phyloP scores from a whole-genome alignment of 2,329 filamentous ascomycete species.

The Phaeoacremonium minimum region DNA sequence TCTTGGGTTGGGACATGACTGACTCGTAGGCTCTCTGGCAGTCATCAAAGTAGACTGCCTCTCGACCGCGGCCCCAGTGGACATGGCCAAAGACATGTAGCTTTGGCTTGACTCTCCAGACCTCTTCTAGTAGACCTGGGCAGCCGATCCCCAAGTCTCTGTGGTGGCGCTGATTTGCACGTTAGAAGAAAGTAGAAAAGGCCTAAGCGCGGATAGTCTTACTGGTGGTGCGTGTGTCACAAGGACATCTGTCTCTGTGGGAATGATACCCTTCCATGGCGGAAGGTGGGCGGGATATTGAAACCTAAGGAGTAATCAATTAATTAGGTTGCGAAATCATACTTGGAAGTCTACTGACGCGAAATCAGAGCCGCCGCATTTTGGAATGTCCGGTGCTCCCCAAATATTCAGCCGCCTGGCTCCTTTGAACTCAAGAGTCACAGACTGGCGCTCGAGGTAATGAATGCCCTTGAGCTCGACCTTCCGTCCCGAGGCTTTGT shows the following conservation, averaged over 20 bases:
- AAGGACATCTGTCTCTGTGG: conserved; percentile 69
- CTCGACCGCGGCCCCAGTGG: conserved; percentile 69
- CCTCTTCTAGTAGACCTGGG: conserved; percentile 63
- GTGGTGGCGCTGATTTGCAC: conserved; percentile 52
- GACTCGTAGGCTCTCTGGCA: conserved; percentile 68
- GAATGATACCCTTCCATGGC: conserved; percentile 70
- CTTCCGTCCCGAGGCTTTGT: conserved; percentile 43
- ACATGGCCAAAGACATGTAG: conserved; percentile 85
- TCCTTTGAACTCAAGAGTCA: conserved; percentile 59
- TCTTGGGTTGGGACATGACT: conserved; percentile 42
- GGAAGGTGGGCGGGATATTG: conserved; percentile 64
- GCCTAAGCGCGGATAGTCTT: conserved; percentile 15
- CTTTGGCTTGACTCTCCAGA: conserved; percentile 68
- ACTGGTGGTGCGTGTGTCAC: conserved; percentile 77
- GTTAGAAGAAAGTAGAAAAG: neutral
- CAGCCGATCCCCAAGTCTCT: conserved; percentile 68
- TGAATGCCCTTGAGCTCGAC: conserved; percentile 65
- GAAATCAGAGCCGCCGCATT: conserved; percentile 66
- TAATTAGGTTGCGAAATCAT: conserved; percentile 2
- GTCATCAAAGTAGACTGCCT: conserved; percentile 70
- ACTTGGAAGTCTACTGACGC: conserved; percentile 38
- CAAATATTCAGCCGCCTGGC: conserved; percentile 66
- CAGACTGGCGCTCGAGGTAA: conserved; percentile 69
- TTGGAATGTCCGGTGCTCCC: conserved; percentile 76
- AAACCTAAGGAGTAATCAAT: conserved; percentile 42